Conservation (phyloP, 805 yeast genomes). For the Lipomyces mesembrius region DNA sequence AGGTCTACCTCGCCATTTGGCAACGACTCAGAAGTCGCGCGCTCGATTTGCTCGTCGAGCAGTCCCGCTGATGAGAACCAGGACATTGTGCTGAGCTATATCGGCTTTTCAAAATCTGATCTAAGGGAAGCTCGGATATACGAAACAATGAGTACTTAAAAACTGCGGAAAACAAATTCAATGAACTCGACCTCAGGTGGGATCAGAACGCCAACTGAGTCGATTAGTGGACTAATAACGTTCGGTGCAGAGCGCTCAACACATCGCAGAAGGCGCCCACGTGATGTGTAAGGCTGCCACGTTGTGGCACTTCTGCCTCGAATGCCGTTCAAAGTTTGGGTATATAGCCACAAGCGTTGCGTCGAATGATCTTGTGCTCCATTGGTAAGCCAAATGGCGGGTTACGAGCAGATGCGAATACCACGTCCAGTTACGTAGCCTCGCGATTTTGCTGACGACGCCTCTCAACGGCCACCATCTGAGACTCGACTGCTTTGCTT, state of each 20-base stretch:
- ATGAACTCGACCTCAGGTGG: neutral
- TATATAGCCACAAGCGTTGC: neutral
- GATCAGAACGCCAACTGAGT: neutral
- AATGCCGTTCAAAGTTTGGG: neutral
- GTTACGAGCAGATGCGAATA: neutral
- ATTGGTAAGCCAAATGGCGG: neutral
- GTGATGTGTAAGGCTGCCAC: neutral
- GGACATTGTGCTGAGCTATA: conserved; percentile 46
- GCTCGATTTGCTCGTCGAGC: conserved; percentile 51
- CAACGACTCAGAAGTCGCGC: conserved; percentile 85
- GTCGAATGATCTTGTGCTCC: neutral
- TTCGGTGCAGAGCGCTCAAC: neutral
- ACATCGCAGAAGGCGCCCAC: neutral
- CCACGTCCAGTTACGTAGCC: neutral
- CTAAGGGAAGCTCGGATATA: neutral
- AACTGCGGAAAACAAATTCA: neutral
- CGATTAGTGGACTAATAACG: too few relatives aligned
- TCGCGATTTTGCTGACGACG: neutral
- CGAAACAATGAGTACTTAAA: neutral
- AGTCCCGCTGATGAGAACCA: conserved; percentile 34
- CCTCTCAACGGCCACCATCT: neutral
- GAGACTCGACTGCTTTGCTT: neutral
- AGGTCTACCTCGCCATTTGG: conserved; percentile 88
- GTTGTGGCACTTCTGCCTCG: neutral
- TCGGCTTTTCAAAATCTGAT: neutral